Base-by-base conservation (phyloP, 1,139 yeast genomes). In the Kodamaea anthophila region DNA sequence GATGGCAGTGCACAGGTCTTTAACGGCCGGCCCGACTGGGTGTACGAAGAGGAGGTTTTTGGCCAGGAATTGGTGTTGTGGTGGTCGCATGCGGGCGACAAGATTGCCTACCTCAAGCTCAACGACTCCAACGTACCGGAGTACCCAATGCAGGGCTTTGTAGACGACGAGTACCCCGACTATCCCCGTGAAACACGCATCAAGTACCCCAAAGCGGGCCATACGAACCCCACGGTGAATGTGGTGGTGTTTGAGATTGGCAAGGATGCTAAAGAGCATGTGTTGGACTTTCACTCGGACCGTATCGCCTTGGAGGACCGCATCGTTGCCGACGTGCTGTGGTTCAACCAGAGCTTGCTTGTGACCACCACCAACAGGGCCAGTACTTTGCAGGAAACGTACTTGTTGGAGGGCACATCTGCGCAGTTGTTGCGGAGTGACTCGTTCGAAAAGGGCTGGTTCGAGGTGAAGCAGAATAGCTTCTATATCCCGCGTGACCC, bases 381-480 rank as follows among this genome's bases (percentile, higher is more conserved):
- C 15, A 63, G 71, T 40, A 74, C 60, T 43, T 54, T 51, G 32
- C 52, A 50, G 37, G 70, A 59, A 38, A 58, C 55, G 27, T 66
- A 51, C 51, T 67, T 53, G 34, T 60, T 61, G 24, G 57, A 61
- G 38, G 55, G 61, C 14, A 47, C 26, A 13, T 44, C 53, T 18
- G 51, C 65, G 21, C 41, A 37, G 25, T 60, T 53, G 25, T 55
- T 66, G 9, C 57, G 77, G 37, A 50, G 61, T 4, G 56, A 53
- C 28, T 38, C 39, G 2, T 60, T 64, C 3, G 58, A 65, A 26
- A 59, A 70, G 11, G 65, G 75, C 8, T 73, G 84, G 70, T 86
- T 88, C 63, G 98, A 91, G 51, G 77, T 88, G 22, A 72, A 85
- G 6, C 84, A 80, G 39, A 75, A 79, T 41, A 77, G 93, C 0